Percentiles rank a stretch among this genome's conserved stretches.
Conservation (phyloP, 164 flowering plant genomes). For the Vitis riparia region DNA sequence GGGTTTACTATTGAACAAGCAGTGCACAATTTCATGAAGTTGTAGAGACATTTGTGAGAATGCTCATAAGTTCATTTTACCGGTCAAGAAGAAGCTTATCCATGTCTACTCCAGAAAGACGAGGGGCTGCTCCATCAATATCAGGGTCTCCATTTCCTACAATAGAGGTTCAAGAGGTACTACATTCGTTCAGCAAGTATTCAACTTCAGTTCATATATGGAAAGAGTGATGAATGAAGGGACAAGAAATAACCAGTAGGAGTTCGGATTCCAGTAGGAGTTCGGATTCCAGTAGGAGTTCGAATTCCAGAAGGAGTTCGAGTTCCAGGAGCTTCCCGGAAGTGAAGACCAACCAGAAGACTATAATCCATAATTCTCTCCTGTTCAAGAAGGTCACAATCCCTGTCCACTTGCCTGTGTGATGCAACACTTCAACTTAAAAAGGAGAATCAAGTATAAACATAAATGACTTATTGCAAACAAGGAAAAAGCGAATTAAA, state of each 20-base stretch:
- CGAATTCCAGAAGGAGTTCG: conserved; percentile 24
- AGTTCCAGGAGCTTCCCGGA: conserved; percentile 42
- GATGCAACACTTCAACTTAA: not conserved
- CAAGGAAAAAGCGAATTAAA: conserved; percentile 1
- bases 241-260: conserved; percentile 21
- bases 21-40: not conserved
- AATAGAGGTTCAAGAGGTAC: not conserved
- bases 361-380: conserved; percentile 96
- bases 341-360: conserved; percentile 82
- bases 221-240: not conserved
- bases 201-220: not conserved
- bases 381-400: conserved; percentile 86
- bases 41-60: not conserved
- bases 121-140: conserved; percentile 32
- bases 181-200: not conserved
- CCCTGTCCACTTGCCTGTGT: conserved; percentile 86
- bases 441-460: not conserved
- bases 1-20: too few species aligned
- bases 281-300: conserved; percentile 10
- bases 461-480: not conserved
- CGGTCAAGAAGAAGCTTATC: conserved; percentile 59
- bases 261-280: conserved; percentile 24
- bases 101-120: conserved; percentile 57
- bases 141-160: conserved; percentile 45
- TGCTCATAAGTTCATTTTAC: conserved; percentile 26